These are phyloP conservation scores for Gossypium gossypioides DNA, from an alignment of 441 rosid species.

Conservation along the genomic window DNA sequence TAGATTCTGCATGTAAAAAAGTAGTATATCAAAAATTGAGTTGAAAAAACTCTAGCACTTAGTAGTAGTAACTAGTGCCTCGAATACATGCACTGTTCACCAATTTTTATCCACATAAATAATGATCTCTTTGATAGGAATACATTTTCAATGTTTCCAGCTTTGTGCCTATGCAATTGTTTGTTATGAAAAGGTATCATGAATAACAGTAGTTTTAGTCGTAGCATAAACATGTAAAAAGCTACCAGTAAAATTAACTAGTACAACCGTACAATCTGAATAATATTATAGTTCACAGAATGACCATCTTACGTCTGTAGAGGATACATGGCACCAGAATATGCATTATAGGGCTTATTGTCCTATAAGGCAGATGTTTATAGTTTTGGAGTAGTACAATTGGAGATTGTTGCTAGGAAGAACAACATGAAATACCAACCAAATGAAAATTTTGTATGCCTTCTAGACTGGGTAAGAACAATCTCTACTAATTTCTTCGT, in stretches of 20 bases:
- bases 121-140: not conserved
- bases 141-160: not conserved
- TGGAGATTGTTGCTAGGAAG: conserved; percentile 38
- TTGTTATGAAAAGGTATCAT: not conserved
- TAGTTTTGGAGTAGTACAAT: conserved; percentile 39
- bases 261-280: not conserved
- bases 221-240: not conserved
- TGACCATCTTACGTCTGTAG: conserved; percentile 19
- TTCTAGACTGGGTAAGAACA: conserved; percentile 39
- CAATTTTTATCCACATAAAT: not conserved
- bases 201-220: not conserved
- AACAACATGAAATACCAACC: conserved; percentile 23
- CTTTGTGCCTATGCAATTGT: not conserved
- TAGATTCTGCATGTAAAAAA: not conserved
- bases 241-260: not conserved
- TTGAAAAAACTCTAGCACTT: not conserved
- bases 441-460: conserved; percentile 22
- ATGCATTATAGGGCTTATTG: conserved; percentile 37
- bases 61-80: not conserved
- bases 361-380: conserved; percentile 46
- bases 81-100: not conserved
- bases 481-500: not conserved
- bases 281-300: not conserved
- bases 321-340: conserved; percentile 51
- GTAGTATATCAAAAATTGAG: not conserved